These are phyloP conservation scores for Aspergillus ochraceoroseus DNA, from an alignment of 2,329 filamentous ascomycete species.

Conservation along the genomic window DNA sequence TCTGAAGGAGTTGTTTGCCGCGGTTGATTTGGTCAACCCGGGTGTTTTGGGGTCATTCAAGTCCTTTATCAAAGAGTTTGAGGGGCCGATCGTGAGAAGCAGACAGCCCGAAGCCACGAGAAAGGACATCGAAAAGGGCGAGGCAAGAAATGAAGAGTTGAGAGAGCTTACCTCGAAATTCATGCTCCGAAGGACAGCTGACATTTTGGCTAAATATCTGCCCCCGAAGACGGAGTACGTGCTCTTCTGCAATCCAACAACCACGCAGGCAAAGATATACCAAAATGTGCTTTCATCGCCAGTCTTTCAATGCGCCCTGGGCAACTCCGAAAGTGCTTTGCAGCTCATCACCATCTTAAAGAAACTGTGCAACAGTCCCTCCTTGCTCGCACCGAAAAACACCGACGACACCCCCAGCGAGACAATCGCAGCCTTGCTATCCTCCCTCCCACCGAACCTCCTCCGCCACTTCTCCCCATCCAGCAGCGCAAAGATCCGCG, in stretches of 20 bases:
- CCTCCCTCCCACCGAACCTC: slow-evolving; percentile 53
- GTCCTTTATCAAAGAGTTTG: slow-evolving; percentile 61
- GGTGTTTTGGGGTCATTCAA: slow-evolving; percentile 59
- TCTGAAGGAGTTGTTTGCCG: slow-evolving; percentile 61
- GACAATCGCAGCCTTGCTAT: slow-evolving; percentile 46
- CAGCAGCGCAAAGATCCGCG: slow-evolving; percentile 61
- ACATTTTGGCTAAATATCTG: slow-evolving; percentile 61
- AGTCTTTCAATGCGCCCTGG: slow-evolving; percentile 58
- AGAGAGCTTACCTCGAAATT: slow-evolving; percentile 58
- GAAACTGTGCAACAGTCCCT: slow-evolving; percentile 69
- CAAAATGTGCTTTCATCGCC: slow-evolving; percentile 61
- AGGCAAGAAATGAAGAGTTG: slow-evolving; percentile 58
- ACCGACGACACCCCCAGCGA: slow-evolving; percentile 47
- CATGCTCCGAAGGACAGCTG: slow-evolving; percentile 61
- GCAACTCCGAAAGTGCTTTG: slow-evolving; percentile 58
- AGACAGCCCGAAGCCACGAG: slow-evolving; percentile 59
- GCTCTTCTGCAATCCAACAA: slow-evolving; percentile 60
- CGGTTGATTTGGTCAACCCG: slow-evolving; percentile 66
- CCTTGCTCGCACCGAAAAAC: slow-evolving; percentile 52
- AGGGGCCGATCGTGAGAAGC: slow-evolving; percentile 59
- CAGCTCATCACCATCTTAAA: slow-evolving; percentile 68
- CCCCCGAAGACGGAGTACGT: slow-evolving; percentile 65
- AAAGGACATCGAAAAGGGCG: slow-evolving; percentile 60
- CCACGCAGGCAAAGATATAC: slow-evolving; percentile 57
- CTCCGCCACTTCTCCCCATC: slow-evolving; percentile 52